phyloP scores from a whole-genome alignment of 2,329 filamentous ascomycete species.

The Calonectria multiphialidica region DNA sequence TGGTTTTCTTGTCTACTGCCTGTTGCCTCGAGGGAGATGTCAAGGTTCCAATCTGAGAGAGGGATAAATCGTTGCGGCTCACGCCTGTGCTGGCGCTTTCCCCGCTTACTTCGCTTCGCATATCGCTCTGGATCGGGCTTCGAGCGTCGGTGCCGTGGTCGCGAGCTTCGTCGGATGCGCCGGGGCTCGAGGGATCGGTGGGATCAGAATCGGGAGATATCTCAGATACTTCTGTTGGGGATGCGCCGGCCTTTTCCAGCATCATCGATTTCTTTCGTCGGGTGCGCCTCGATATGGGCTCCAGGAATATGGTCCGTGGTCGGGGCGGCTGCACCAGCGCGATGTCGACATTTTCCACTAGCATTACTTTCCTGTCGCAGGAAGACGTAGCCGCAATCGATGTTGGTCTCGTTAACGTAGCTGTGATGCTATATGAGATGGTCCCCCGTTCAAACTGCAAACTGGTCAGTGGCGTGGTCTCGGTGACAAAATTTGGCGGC shows the following conservation, averaged over 20 bases:
- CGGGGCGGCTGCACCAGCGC: constrained; percentile 80
- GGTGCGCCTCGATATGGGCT: constrained; percentile 81
- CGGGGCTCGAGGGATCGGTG: constrained; percentile 54
- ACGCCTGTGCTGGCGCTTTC: constrained; percentile 77
- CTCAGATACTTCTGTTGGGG: constrained; percentile 55
- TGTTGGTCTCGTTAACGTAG: constrained; percentile 89
- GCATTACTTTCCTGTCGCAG: constrained; percentile 83
- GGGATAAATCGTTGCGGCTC: constrained; percentile 61
- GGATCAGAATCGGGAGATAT: constrained; percentile 50
- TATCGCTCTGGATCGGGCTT: constrained; percentile 63
- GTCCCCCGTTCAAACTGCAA: constrained; percentile 92
- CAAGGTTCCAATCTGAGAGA: constrained; percentile 47
- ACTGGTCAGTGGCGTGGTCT: constrained; percentile 22
- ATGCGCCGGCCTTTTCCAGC: constrained; percentile 58
- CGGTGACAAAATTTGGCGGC: not conserved
- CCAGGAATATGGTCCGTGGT: constrained; percentile 85
- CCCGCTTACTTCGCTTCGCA: constrained; percentile 77
- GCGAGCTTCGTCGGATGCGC: constrained; percentile 53
- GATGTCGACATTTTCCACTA: constrained; percentile 88
- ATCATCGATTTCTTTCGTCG: constrained; percentile 70
- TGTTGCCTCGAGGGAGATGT: constrained; percentile 54
- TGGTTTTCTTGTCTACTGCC: constrained; percentile 76
- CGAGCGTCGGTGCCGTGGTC: constrained; percentile 51
- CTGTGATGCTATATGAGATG: constrained; percentile 90
- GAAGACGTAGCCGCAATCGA: constrained; percentile 84